A percentile compares a stretch with the other conserved stretches of the same genome.
These are phyloP conservation scores for Diaporthe longicolla DNA, from an alignment of 2,329 filamentous ascomycete genomes.

Conservation along the genomic window DNA sequence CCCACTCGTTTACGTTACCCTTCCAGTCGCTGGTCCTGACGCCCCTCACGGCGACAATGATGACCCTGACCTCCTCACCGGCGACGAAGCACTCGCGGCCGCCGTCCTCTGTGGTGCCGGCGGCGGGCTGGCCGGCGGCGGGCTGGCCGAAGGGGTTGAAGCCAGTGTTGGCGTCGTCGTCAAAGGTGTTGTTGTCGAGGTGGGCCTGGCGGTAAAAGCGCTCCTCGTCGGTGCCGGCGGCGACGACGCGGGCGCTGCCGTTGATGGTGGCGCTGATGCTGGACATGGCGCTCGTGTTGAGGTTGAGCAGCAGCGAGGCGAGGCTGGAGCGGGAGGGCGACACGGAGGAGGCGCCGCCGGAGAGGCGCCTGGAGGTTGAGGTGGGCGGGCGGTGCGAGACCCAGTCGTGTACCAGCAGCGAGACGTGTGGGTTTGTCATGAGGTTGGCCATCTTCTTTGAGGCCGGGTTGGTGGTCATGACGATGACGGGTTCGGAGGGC, in stretches of 20 bases:
- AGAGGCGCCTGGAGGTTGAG: constrained; percentile 68
- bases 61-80: constrained; percentile 87
- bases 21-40: constrained; percentile 96
- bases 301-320: constrained; percentile 85
- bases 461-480: constrained; percentile 90
- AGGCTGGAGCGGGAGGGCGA: constrained; percentile 74
- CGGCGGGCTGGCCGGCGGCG: not conserved
- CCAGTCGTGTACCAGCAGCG: constrained; percentile 97
- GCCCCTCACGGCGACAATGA: constrained; percentile 86
- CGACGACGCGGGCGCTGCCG: constrained; percentile 83
- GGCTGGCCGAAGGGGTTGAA: constrained; percentile 38
- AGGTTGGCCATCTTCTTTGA: constrained; percentile 88
- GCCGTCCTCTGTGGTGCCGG: constrained; percentile 60
- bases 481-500: constrained; percentile 79
- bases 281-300: constrained; percentile 90
- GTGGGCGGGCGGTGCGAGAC: constrained; percentile 92
- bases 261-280: constrained; percentile 95
- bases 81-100: constrained; percentile 79
- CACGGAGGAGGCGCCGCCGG: constrained; percentile 68
- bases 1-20: constrained; percentile 88
- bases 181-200: constrained; percentile 92
- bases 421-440: constrained; percentile 86
- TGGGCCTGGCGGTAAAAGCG: constrained; percentile 86
- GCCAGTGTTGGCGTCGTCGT: constrained; percentile 62
- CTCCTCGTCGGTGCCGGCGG: constrained; percentile 84